Conservation (phyloP, 2,329 filamentous ascomycete species). For the Colletotrichum lupini region DNA sequence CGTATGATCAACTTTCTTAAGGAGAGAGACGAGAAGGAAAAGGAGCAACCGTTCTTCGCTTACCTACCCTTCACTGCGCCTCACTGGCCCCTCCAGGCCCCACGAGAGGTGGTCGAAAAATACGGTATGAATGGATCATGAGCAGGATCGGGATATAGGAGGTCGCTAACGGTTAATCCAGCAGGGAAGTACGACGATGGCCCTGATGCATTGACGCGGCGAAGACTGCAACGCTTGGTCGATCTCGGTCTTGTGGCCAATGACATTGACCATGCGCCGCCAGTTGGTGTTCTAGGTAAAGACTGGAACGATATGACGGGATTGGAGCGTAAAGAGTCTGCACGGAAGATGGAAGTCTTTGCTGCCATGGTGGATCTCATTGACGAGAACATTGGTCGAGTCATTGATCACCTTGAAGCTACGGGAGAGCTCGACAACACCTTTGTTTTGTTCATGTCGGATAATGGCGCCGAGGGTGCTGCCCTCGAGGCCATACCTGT, state of each 20-base stretch:
- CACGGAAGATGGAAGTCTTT: slow-evolving; percentile 56
- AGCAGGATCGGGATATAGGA: not conserved
- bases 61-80: slow-evolving; percentile 64
- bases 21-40: slow-evolving; percentile 50
- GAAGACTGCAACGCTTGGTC: slow-evolving; percentile 56
- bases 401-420: slow-evolving; percentile 60
- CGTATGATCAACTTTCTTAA: slow-evolving; percentile 53
- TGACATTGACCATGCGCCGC: slow-evolving; percentile 37
- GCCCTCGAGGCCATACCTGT: slow-evolving; percentile 28
- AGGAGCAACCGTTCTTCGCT: slow-evolving; percentile 57
- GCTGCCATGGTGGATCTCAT: slow-evolving; percentile 69
- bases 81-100: slow-evolving; percentile 65
- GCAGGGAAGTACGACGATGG: slow-evolving; percentile 42
- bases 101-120: slow-evolving; percentile 38
- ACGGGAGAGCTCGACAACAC: slow-evolving; percentile 64
- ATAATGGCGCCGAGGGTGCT: slow-evolving; percentile 53
- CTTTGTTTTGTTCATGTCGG: slow-evolving; percentile 65
- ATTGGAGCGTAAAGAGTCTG: slow-evolving; percentile 38
- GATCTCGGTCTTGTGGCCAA: slow-evolving; percentile 51
- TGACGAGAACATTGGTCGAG: slow-evolving; percentile 63
- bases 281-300: not conserved
- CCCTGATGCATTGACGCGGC: slow-evolving; percentile 55
- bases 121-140: slow-evolving; percentile 2
- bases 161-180: not conserved
- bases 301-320: slow-evolving; percentile 15